These are phyloP conservation scores for Fusarium globosum DNA, from an alignment of 2,329 filamentous ascomycete species.

Conservation along the genomic window DNA sequence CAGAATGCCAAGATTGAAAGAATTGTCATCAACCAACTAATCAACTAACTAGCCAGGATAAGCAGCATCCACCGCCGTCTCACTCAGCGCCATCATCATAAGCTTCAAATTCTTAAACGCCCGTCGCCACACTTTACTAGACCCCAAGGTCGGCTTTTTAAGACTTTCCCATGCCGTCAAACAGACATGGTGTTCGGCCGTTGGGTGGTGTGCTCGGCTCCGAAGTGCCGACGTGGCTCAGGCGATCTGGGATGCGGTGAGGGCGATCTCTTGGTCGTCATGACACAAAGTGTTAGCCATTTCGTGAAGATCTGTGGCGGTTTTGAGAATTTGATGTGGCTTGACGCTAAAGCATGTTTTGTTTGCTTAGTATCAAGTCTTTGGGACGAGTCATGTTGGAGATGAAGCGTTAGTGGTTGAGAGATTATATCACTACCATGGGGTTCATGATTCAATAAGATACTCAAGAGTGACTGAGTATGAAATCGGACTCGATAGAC, in stretches of 20 bases:
- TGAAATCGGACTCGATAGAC: neutral
- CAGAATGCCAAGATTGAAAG: neutral
- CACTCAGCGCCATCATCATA: neutral
- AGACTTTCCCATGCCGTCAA: conserved; percentile 16
- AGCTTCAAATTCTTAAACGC: conserved; percentile 5
- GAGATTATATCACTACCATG: neutral
- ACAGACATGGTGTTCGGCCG: neutral
- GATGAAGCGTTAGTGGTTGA: neutral
- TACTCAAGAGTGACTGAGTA: neutral
- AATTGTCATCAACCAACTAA: neutral
- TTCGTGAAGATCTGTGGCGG: neutral
- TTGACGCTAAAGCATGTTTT: neutral
- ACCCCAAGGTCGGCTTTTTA: conserved; percentile 5
- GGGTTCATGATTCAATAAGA: neutral
- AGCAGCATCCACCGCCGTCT: neutral
- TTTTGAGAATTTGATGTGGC: neutral
- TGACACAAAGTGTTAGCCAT: conserved; percentile 5
- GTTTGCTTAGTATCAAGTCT: neutral
- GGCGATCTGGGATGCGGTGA: neutral
- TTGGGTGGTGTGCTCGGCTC: conserved; percentile 31
- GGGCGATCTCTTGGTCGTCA: neutral
- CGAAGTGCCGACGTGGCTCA: conserved; percentile 17
- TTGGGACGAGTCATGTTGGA: neutral
- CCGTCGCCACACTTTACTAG: neutral
- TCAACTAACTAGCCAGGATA: neutral